Base-by-base conservation (phyloP, 352 stramenopile species). In the Pythium rishiriense region DNA sequence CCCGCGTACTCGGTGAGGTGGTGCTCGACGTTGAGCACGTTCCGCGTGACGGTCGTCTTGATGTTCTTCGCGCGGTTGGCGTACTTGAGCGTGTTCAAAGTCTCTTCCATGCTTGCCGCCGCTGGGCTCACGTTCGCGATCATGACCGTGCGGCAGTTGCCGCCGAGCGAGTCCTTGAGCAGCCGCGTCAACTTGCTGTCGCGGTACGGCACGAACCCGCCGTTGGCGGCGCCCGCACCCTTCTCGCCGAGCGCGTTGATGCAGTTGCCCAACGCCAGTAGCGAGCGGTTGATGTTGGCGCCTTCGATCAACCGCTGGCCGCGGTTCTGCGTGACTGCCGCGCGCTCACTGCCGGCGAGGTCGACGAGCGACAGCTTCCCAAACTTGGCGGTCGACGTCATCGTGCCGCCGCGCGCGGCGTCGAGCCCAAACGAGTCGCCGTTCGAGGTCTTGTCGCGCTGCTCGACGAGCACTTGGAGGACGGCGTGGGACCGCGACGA, bases 61-160 rank as follows among this genome's bases (percentile, higher is more conserved):
- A 98, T 98, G 61, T 96, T 97, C 68, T 97, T 97, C 88, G 90
- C 90, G 46, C 91, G 87, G 52, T 97, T 96, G 7, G 91, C 90
- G 75, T 97, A 98, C 65, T 95, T 94, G 29, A 98, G 75, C 5
- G 93, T 93, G 63, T 94, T 97, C 28, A 97, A 59, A 12, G 91
- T 98, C 73, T 98, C 93, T 55, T 94, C 83, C 11, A 97, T 88
- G 42, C 86, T 94, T 14, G 80, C 78, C 0, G 76, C 74, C 12
- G 93, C 75, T 17, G 83, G 75, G 60, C 79, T 93, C 25, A 98
- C 87, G 64, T 97, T 97, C 22, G 92, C 91, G 57, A 98, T 97
- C 89, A 98, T 98, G 4, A 98, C 93, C 0, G 93, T 98, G 12
- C 93, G 87, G 64, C 93, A 98, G 64, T 97, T 98, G 2, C 93